phyloP scores from a whole-genome alignment of 2,329 filamentous ascomycete species.

The Trichophaea hybrida region DNA sequence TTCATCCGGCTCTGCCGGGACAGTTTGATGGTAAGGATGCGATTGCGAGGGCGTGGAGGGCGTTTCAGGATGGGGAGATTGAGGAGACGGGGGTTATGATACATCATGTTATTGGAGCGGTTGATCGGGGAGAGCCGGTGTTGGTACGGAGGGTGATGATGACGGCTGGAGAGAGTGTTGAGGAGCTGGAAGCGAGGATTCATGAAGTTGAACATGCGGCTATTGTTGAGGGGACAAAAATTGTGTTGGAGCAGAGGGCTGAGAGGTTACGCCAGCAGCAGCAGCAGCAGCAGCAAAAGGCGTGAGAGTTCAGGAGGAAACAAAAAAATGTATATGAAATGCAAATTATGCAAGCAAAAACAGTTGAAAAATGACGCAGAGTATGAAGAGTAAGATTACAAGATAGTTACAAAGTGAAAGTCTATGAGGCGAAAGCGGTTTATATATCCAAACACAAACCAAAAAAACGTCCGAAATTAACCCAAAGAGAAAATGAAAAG shows the following conservation, averaged over 20 bases:
- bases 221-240: conserved; percentile 59
- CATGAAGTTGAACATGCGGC: conserved; percentile 62
- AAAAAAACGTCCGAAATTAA: no score
- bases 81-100: conserved; percentile 70
- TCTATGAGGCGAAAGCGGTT: no score
- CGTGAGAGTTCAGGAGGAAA: no score
- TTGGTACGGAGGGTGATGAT: conserved; percentile 54
- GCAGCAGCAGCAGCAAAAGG: no score
- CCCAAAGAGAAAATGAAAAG: no score
- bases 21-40: conserved; percentile 64
- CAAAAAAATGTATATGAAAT: no score
- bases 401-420: neutral
- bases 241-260: conserved; percentile 34
- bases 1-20: conserved; percentile 62
- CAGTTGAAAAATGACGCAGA: no score
- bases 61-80: conserved; percentile 53
- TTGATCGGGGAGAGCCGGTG: conserved; percentile 66
- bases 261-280: neutral
- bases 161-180: conserved; percentile 48
- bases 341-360: no score
- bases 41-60: conserved; percentile 63
- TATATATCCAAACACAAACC: no score
- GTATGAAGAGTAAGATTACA: no score
- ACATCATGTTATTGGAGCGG: conserved; percentile 66
- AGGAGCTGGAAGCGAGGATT: conserved; percentile 55